Evolutionary conservation across 345 rosid genomes (phyloP).

Genomic region (Aegle marmelos): DNA sequence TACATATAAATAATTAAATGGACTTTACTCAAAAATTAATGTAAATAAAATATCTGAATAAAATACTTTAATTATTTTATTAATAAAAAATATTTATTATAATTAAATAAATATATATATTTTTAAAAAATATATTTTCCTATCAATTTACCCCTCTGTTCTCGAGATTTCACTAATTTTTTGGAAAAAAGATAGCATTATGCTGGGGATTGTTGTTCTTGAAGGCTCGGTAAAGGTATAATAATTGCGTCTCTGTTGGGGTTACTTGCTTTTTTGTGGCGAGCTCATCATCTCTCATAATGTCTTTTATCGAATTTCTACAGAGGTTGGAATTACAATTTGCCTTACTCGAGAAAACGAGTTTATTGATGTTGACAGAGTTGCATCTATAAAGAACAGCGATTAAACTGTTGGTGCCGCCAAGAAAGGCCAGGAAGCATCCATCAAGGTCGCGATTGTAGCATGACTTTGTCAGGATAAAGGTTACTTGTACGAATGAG

Average conservation of each 20-base stretch:
- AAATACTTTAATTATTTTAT: too few relatives aligned
- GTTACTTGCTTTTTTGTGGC: too few relatives aligned
- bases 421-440: constrained; percentile 76
- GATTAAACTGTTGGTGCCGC: constrained; percentile 71
- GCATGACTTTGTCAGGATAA: background rate
- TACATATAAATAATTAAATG: too few relatives aligned
- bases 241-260: background rate
- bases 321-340: constrained; percentile 84
- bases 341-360: constrained; percentile 63
- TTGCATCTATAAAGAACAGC: constrained; percentile 75
- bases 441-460: constrained; percentile 32
- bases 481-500: background rate
- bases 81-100: too few relatives aligned
- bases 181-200: constrained; percentile 79
- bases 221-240: constrained; percentile 79
- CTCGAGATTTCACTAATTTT: constrained; percentile 73
- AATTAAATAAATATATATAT: too few relatives aligned
- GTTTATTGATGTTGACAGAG: constrained; percentile 76
- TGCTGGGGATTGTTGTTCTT: constrained; percentile 70
- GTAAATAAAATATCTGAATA: too few relatives aligned
- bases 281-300: background rate
- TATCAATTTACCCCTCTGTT: constrained; percentile 86
- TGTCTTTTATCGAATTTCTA: background rate
- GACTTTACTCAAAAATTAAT: too few relatives aligned
- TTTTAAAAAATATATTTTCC: too few relatives aligned